Base-by-base conservation (phyloP, 345 rosid species). In the Eutrema yunnanense region DNA sequence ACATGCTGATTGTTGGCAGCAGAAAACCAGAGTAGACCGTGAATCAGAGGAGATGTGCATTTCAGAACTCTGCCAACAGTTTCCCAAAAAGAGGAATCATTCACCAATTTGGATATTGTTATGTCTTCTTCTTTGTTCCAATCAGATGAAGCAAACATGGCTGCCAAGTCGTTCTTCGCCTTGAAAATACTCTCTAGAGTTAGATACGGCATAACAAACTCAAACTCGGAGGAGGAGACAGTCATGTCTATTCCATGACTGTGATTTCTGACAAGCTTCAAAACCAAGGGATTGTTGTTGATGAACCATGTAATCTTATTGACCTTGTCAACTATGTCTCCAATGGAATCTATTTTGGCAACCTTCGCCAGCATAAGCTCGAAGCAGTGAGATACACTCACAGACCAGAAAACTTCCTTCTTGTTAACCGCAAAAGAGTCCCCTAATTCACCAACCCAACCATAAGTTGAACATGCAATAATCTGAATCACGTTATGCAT, bases 311-410 rank as follows among this genome's bases (percentile, higher is more conserved):
- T 51, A 5, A 66, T 51, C 47, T 37, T 29, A 27, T 40, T 67
- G 14, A 53, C 40, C 0, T 43, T 84, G 5, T 81, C 80, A 64
- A 82, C 33, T 59, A 78, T 49, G 38, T 29, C 64, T 50, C 43
- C 69, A 50, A 78, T 52, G 13, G 69, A 62, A 69, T 32, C 73
- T 52, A 82, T 51, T 44, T 10, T 59, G 14, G 53, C 75, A 14
- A 84, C 72, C 68, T 79, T 81, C 70, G 71, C 76, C 14, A 90
- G 83, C 82, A 88, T 78, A 51, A 84, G 84, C 72, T 82, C 84
- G 11, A 88, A 79, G 77, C 91, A 90, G 30, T 83, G 83, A 29
- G 87, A 83, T 43, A 86, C 79, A 71, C 89, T 74, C 46, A 78
- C 78, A 33, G 81, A 80, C 96, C 90, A 90, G 74, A 90, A 86